Base-by-base conservation (phyloP, 164 flowering plant species). In the Chloranthus sessilifolius region DNA sequence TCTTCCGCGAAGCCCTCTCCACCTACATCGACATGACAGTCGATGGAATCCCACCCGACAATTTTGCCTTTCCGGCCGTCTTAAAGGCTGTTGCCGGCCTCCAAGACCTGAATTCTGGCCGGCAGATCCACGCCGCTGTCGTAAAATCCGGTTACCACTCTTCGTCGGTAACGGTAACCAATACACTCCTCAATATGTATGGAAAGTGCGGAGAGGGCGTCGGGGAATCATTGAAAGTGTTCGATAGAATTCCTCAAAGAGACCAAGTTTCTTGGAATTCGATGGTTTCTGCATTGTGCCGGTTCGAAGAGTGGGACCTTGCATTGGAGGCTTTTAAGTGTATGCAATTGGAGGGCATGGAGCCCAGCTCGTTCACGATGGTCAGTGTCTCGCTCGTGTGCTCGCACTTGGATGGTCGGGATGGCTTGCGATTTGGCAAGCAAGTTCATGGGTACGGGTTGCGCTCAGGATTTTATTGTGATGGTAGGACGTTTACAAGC, bases 251-350 rank as follows among this genome's bases (percentile, higher is more conserved):
- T 30, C 41, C 67, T 56, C 65, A 69, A 1, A 75, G 65, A 63
- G 85, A 87, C 55, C 76, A 80, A 33, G 89, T 87, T 22, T 78
- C 92, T 6, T 87, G 95, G 90, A 87, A 81, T 65, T 80, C 85
- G 2, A 25, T 76, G 61, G 72, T 82, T 53, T 69, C 76, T 44
- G 74, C 78, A 0, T 50, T 80, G 39, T 83, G 95, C 58, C 60
- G 69, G 27, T 64, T 37, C 47, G 80, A 80, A 72, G 70, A 78
- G 53, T 87, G 87, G 85, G 78, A 68, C 24, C 30, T 64, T 21
- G 87, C 87, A 4, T 45, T 87, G 80, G 75, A 12, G 51, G 50
- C 38, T 2, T 62, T 62, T 22, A 43, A 41, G 11, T 23, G 12
- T 0, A 41, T 62, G 60, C 19, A 19, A 4, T 16, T 5, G 29